Evolutionary conservation across 2,329 filamentous ascomycete species (phyloP), one percentile per base, ranked within the genome.

Genomic region (Cladorrhinum sp.): DNA sequence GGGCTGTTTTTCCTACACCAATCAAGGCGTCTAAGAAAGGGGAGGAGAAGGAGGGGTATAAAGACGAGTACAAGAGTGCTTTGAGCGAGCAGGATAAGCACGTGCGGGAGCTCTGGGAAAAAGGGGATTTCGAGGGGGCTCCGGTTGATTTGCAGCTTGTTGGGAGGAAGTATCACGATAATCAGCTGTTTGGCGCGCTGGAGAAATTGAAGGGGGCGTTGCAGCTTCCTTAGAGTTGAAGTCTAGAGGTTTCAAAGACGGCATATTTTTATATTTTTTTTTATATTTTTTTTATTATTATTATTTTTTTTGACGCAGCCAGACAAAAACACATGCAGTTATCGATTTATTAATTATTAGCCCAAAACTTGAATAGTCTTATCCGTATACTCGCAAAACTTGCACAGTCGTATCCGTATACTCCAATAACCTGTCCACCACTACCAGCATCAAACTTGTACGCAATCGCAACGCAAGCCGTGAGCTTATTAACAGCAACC

Each of bases 71-170:
- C 9, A 65, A 22, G 1, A 49, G 66, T 24, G 69, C 73, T 10
- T 62, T 76, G 57, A 70, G 71, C 24, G 67, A 72, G 10, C 65
- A 71, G 22, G 72, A 71, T 41, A 45, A 57, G 27, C 67, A 70
- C n/a, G 73, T 72, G 2, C 67, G 67, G 41, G 49, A 72, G 41
- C 23, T 75, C 4, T 76, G 73, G 74, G 69, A 68, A 5, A 63
- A 64, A 16, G 66, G 68, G 0, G 68, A 73, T 32, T 76, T 75
- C 54, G 68, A 70, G 38, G 72, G 71, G 0, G 72, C 73, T 0
- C 74, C 74, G 1, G 57, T 75, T 0, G 63, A 67, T 1, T 50
- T 76, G n/a, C 73, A 76, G 64, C 58, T 76, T 5, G 69, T 75
- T 12, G 70, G 69, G 7, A 65, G 70, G 0, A 74, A 71, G 58